Conservation (phyloP, 2,329 filamentous ascomycete genomes). For the Graphilbum fragrans region DNA sequence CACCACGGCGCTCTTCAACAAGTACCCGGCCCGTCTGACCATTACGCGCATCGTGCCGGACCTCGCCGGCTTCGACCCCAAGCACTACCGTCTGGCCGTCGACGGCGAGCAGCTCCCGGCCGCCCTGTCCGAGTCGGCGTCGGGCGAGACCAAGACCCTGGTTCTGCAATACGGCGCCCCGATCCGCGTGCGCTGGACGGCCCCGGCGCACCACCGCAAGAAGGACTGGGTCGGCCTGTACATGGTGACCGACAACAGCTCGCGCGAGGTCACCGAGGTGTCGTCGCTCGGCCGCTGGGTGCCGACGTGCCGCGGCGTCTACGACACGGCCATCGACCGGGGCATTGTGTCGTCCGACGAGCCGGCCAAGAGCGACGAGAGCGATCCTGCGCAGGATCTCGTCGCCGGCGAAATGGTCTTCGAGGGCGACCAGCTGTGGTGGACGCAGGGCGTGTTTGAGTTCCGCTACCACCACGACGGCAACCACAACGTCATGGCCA, state of each 20-base stretch:
- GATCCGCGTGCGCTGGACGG: constrained; percentile 81
- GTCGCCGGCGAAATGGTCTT: constrained; percentile 65
- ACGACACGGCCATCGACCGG: constrained; percentile 62
- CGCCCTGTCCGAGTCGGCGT: not conserved
- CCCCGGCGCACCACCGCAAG: constrained; percentile 74
- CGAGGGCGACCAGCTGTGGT: constrained; percentile 88
- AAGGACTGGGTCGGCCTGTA: constrained; percentile 95
- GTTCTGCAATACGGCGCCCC: constrained; percentile 83
- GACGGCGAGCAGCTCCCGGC: constrained; percentile 35
- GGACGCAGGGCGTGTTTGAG: constrained; percentile 92
- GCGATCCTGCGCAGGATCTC: constrained; percentile 16
- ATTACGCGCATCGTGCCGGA: constrained; percentile 71
- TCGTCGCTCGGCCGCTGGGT: constrained; percentile 84
- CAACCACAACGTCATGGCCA: constrained; percentile 84
- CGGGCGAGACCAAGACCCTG: constrained; percentile 57
- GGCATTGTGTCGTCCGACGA: constrained; percentile 64
- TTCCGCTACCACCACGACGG: constrained; percentile 95
- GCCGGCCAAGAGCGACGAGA: constrained; percentile 21
- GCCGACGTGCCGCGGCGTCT: constrained; percentile 63
- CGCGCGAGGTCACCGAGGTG: constrained; percentile 71
- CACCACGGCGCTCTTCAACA: constrained; percentile 77
- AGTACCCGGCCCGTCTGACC: constrained; percentile 75
- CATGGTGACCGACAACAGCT: constrained; percentile 87
- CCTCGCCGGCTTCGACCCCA: constrained; percentile 65
- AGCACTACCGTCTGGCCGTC: constrained; percentile 67